Conservation (phyloP, 306 rosid genomes). For the Prunus dulcis region DNA sequence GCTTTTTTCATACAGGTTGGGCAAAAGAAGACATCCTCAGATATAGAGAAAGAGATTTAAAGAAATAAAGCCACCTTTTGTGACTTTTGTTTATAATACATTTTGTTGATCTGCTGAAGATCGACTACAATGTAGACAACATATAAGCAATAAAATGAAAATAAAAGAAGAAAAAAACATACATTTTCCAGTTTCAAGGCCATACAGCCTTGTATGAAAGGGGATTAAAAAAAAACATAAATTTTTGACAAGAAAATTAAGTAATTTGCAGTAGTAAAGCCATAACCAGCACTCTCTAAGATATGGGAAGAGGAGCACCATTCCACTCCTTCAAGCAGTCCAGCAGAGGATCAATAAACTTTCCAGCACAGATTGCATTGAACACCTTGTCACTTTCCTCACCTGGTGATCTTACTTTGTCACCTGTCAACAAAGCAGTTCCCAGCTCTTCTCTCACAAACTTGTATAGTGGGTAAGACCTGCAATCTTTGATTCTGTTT, state of each 20-base stretch:
- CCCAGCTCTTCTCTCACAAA: conserved; percentile 72
- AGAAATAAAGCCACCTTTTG: neutral
- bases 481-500: conserved; percentile 64
- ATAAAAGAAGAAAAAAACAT: neutral
- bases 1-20: neutral
- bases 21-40: no score
- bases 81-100: conserved; percentile 6
- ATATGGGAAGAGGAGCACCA: conserved; percentile 85
- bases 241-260: neutral
- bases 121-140: neutral
- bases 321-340: conserved; percentile 85
- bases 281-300: conserved; percentile 9
- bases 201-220: neutral
- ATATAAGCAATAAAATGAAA: conserved; percentile 8
- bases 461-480: conserved; percentile 79
- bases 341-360: conserved; percentile 66
- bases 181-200: conserved; percentile 8
- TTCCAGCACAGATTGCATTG: conserved; percentile 64
- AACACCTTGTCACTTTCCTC: conserved; percentile 85
- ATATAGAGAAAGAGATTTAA: neutral
- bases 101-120: neutral
- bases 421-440: conserved; percentile 70
- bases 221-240: neutral
- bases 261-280: neutral
- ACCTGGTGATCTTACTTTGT: conserved; percentile 71